Conservation (phyloP, 2,329 filamentous ascomycete genomes). For the Ophiocordyceps camponoti-floridani region DNA sequence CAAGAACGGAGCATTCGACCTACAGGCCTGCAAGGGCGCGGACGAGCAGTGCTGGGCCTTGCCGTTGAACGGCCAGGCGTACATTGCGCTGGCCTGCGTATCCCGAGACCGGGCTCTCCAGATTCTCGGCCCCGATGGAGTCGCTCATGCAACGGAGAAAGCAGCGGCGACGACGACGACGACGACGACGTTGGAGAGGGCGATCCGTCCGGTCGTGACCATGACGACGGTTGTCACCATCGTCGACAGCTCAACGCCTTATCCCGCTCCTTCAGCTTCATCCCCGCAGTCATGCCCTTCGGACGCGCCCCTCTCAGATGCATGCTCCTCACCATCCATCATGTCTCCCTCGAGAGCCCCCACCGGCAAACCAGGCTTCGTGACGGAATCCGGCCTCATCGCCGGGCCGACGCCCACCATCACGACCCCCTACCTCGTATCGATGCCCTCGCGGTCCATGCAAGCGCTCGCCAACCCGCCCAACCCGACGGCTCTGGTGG, state of each 20-base stretch:
- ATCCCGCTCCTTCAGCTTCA: background rate
- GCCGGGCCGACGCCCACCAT: conserved; percentile 6
- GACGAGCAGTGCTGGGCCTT: conserved; percentile 30
- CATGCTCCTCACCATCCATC: background rate
- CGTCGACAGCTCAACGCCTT: conserved; percentile 5
- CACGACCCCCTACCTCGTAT: background rate
- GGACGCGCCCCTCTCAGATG: background rate
- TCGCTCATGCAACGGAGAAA: conserved; percentile 1
- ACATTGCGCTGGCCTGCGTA: conserved; percentile 19
- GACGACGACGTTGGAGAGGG: conserved; percentile 1
- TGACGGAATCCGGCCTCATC: conserved; percentile 11
- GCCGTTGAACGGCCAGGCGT: conserved; percentile 32
- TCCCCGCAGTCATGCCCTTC: background rate
- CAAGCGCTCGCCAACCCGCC: background rate
- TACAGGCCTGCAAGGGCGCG: conserved; percentile 15
- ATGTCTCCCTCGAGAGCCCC: background rate
- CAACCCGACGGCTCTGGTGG: conserved; percentile 8
- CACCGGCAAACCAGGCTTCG: conserved; percentile 2
- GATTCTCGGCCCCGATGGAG: conserved; percentile 18
- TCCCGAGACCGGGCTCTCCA: conserved; percentile 12
- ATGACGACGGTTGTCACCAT: conserved; percentile 13
- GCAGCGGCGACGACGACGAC: conserved; percentile 1
- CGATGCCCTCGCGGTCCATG: background rate
- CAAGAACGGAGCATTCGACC: conserved; percentile 20
- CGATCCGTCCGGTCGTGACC: conserved; percentile 9